Conservation (phyloP, 805 yeast species). For the Torulaspora gathmanii region DNA sequence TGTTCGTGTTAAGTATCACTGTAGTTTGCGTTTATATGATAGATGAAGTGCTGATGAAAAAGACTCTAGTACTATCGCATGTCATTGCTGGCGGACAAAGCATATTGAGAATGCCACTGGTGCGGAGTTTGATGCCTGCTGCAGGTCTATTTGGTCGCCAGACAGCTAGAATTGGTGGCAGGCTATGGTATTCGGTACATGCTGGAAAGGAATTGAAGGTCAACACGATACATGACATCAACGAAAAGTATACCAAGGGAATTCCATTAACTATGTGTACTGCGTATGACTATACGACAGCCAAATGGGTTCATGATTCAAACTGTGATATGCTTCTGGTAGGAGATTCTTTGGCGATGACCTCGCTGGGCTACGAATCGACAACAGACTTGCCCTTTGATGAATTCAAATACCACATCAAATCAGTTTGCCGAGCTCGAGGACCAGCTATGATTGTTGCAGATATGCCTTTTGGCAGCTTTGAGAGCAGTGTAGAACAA, state of each 20-base stretch:
- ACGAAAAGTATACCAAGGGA: conserved; percentile 31
- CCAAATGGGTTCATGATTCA: conserved; percentile 59
- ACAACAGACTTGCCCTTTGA: conserved; percentile 74
- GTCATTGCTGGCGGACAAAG: background rate
- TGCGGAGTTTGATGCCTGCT: background rate
- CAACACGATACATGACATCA: conserved; percentile 38
- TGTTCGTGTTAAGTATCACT: too few relatives aligned
- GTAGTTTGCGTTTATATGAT: background rate
- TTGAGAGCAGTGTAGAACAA: conserved; percentile 57
- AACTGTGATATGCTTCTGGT: conserved; percentile 67
- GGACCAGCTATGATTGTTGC: conserved; percentile 63
- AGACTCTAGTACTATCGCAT: background rate
- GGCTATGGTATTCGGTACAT: conserved; percentile 8
- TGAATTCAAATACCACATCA: conserved; percentile 71
- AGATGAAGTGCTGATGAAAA: background rate
- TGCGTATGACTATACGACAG: conserved; percentile 83
- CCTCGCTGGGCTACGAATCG: conserved; percentile 71
- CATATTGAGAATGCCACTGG: background rate
- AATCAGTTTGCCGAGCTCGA: conserved; percentile 72
- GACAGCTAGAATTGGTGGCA: background rate
- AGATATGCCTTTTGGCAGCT: conserved; percentile 87
- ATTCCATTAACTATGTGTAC: conserved; percentile 59
- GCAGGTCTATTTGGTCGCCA: background rate
- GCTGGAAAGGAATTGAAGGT: conserved; percentile 3
- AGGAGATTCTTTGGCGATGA: conserved; percentile 95